Conservation (phyloP, 2,329 filamentous ascomycete genomes). For the Aspergillus versicolor region DNA sequence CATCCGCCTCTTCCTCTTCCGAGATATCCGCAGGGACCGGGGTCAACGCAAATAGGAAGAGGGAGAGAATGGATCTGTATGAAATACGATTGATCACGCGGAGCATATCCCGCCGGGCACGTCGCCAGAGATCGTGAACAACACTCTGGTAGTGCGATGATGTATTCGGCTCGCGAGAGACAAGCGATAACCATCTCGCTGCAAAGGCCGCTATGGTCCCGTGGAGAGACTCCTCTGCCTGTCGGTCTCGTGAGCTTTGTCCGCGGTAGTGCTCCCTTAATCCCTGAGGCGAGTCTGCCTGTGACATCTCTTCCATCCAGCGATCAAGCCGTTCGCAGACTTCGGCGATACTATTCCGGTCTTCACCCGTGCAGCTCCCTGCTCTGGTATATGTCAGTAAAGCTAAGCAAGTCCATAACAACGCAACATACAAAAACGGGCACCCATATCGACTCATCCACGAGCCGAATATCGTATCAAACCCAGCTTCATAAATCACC, state of each 20-base stretch:
- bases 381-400: background rate
- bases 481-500: constrained; percentile 36
- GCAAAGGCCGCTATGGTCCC: constrained; percentile 28
- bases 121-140: constrained; percentile 33
- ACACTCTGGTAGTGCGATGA: background rate
- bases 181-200: constrained; percentile 29
- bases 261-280: background rate
- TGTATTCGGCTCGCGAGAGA: background rate
- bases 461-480: constrained; percentile 44
- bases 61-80: constrained; percentile 42
- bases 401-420: no score
- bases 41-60: constrained; percentile 43
- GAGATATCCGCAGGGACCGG: constrained; percentile 42
- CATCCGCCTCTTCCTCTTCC: constrained; percentile 44
- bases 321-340: constrained; percentile 29
- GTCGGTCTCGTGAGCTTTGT: constrained; percentile 14
- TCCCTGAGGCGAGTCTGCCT: background rate
- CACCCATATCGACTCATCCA: constrained; percentile 46
- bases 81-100: constrained; percentile 43
- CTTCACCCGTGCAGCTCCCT: background rate
- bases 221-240: constrained; percentile 27
- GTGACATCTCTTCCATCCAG: constrained; percentile 34
- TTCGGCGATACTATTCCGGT: constrained; percentile 20
- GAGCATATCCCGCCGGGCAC: constrained; percentile 40
- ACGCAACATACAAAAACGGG: constrained; percentile 39